Conservation (phyloP, 441 rosid species). For the Bruguiera hainesii region DNA sequence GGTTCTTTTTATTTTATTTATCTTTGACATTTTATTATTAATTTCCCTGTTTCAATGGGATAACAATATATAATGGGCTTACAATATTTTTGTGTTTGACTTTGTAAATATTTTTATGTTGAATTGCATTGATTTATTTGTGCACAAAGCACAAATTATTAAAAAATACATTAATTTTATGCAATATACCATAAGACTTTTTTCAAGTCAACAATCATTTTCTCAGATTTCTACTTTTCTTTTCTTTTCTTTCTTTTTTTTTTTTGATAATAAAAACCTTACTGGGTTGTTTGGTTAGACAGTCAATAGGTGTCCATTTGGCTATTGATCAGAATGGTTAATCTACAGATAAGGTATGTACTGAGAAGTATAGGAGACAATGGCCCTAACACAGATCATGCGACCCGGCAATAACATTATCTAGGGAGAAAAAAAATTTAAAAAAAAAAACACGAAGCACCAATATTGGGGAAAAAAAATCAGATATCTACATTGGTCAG, state of each 20-base stretch:
- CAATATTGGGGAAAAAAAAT: slow-evolving; percentile 24
- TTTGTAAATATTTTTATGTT: no score
- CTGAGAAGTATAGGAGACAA: background rate
- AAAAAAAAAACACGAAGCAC: background rate
- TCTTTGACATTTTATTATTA: background rate
- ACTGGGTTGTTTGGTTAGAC: slow-evolving; percentile 6
- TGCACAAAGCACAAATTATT: no score
- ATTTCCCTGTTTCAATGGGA: slow-evolving; percentile 10
- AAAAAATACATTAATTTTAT: no score
- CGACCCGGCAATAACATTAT: slow-evolving; percentile 6
- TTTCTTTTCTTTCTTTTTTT: no score
- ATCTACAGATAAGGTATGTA: background rate
- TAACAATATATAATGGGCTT: slow-evolving; percentile 1
- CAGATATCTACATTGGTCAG: slow-evolving; percentile 19
- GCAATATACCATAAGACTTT: no score
- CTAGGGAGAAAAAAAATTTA: no score
- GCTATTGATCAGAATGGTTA: background rate
- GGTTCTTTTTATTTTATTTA: background rate
- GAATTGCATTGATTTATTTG: no score
- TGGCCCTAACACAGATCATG: background rate
- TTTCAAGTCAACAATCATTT: no score
- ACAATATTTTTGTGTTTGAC: background rate
- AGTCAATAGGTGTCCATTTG: slow-evolving; percentile 17
- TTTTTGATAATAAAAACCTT: background rate
- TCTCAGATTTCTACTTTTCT: no score